Base-by-base conservation (phyloP, 2,329 filamentous ascomycete species). In the Penicillium crustosum region DNA sequence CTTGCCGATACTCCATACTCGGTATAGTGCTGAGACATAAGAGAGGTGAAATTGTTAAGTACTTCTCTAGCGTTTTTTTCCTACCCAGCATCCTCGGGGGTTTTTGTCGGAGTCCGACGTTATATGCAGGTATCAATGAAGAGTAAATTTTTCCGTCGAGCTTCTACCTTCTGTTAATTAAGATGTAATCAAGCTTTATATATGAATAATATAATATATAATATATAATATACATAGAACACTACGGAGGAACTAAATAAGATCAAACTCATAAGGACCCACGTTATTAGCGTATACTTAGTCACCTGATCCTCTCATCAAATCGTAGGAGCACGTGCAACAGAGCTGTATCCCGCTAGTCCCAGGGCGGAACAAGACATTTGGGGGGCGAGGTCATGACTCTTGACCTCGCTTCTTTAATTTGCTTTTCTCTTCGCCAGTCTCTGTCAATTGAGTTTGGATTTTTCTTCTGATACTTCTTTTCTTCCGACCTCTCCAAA, bases 301-400 rank as follows among this genome's bases (percentile, higher is more conserved):
- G 59, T 58, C 55, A 62, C 38, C 50, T 60, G 60, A 44, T 38
- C 5, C 23, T 52, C 33, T 38, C 47, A 63, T 57, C 63, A 61
- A 61, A 65, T 60, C 41, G 35, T 49, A 17, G 50, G 29, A 54
- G 60, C 64, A 66, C 64, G 64, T 66, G 64, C 54, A 38, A 54
- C 19, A 44, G 48, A 64, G 59, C 62, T 64, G 33, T 44, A 53
- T 23, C 12, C 59, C 59, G 19, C 63, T 64, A 66, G 49, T 39
- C 64, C 63, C 17, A 52, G 51, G 13, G 0, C 8, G 55, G 64
- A 29, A 25, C 48, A 62, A 52, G 50, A 45, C 25, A 4, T 55
- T 35, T n/a, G 52, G 33, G 27, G 41, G 42, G 23, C 23, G 23
- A 29, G 9, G 17, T 43, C 51, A 44, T 57, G 52, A 51, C 48